These are phyloP conservation scores for Fusarium chlamydosporum DNA, from an alignment of 2,329 filamentous ascomycete genomes.

Conservation along the genomic window DNA sequence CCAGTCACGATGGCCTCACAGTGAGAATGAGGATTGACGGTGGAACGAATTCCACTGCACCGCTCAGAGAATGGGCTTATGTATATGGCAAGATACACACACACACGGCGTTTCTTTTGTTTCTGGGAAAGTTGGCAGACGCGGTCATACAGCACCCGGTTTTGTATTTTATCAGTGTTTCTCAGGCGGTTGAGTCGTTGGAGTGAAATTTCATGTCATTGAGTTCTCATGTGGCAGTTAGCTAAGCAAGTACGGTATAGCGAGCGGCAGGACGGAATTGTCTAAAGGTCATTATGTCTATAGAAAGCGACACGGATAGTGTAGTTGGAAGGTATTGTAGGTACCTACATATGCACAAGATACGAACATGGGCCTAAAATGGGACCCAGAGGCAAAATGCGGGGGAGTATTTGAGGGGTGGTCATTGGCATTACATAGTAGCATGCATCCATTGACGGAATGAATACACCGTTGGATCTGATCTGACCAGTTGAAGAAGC, in stretches of 20 bases:
- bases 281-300: conserved; percentile 24
- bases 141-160: conserved; percentile 25
- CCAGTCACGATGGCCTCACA: conserved; percentile 39
- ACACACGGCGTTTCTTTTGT: conserved; percentile 45
- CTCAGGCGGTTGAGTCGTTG: conserved; percentile 9
- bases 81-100: conserved; percentile 44
- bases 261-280: conserved; percentile 9
- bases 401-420: conserved; percentile 35
- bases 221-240: conserved; percentile 13
- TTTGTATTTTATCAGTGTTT: conserved; percentile 27
- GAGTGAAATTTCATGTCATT: conserved; percentile 7
- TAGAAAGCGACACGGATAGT: conserved; percentile 34
- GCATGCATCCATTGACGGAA: conserved; percentile 19
- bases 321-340: conserved; percentile 8
- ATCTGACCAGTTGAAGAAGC: conserved; percentile 37
- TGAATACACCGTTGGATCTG: conserved; percentile 35
- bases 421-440: conserved; percentile 1
- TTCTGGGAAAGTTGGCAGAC: conserved; percentile 28
- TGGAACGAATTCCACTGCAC: conserved; percentile 27
- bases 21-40: conserved; percentile 31
- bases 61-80: conserved; percentile 32
- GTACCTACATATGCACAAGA: conserved; percentile 22
- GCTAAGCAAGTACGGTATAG: conserved; percentile 8
- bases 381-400: conserved; percentile 36
- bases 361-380: conserved; percentile 14